Conservation (phyloP, 352 stramenopile species). For the Phytophthora crassamura region DNA sequence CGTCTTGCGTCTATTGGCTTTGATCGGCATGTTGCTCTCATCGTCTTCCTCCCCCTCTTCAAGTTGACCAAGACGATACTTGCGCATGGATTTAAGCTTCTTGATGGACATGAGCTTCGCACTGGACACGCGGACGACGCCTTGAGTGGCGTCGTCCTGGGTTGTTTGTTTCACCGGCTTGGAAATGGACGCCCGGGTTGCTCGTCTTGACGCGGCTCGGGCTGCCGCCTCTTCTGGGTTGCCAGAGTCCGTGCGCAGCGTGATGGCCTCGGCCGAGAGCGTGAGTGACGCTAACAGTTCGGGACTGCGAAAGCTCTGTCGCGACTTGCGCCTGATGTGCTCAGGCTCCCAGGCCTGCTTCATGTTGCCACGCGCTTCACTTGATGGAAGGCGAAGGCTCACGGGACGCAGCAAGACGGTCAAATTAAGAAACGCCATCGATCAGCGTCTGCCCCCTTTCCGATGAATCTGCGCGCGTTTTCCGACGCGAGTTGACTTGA, state of each 20-base stretch:
- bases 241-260: conserved; percentile 24
- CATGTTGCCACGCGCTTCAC: conserved; percentile 8
- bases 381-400: background rate
- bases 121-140: conserved; percentile 24
- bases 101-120: conserved; percentile 41
- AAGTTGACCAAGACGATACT: conserved; percentile 21
- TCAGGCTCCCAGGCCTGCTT: conserved; percentile 16
- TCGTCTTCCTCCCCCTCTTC: conserved; percentile 8
- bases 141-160: background rate
- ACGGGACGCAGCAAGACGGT: background rate
- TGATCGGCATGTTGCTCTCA: conserved; percentile 4
- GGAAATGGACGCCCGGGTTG: background rate
- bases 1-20: conserved; percentile 12
- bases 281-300: conserved; percentile 42
- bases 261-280: conserved; percentile 43
- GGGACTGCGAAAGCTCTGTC: conserved; percentile 37
- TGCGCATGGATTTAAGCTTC: conserved; percentile 33
- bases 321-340: conserved; percentile 13
- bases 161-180: background rate
- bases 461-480: background rate
- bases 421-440: conserved; percentile 2
- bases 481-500: conserved; percentile 1
- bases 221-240: conserved; percentile 25
- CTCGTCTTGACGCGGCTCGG: conserved; percentile 13
- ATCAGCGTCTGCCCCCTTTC: background rate